Conservation (phyloP, 164 flowering plant genomes). For the Umbellularia californica region DNA sequence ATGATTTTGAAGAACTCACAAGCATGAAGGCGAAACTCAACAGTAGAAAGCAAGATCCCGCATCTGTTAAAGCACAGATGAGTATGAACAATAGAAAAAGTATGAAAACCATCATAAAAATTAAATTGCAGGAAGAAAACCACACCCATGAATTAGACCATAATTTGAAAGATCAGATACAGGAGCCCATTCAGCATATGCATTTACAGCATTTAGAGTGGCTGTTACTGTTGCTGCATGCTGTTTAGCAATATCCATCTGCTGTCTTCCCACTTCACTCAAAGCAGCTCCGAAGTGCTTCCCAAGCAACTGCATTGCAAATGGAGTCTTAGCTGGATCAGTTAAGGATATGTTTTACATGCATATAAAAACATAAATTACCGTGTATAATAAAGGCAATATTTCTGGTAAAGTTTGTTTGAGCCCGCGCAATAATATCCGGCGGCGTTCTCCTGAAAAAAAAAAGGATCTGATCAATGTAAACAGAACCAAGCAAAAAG, state of each 20-base stretch:
- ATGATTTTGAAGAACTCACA: constrained; percentile 95
- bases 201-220: constrained; percentile 83
- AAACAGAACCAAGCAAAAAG: constrained; percentile 10
- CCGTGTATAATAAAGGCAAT: constrained; percentile 72
- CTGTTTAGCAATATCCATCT: constrained; percentile 74
- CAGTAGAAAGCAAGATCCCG: constrained; percentile 76
- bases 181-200: constrained; percentile 99
- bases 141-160: constrained; percentile 87
- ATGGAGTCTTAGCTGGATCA: constrained; percentile 2
- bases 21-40: constrained; percentile 91
- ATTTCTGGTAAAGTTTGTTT: constrained; percentile 86
- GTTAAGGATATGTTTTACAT: background rate
- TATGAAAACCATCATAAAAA: background rate
- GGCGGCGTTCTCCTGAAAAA: constrained; percentile 77
- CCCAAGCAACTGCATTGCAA: constrained; percentile 58
- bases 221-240: constrained; percentile 87
- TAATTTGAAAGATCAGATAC: constrained; percentile 77
- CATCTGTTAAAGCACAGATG: constrained; percentile 46
- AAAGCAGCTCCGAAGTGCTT: constrained; percentile 94
- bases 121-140: background rate
- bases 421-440: constrained; percentile 80
- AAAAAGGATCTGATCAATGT: constrained; percentile 11
- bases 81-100: background rate
- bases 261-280: constrained; percentile 66
- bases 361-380: constrained; percentile 27